Base-by-base conservation (phyloP, 495 filamentous ascomycete genomes). In the Hyaloscypha variabilis region DNA sequence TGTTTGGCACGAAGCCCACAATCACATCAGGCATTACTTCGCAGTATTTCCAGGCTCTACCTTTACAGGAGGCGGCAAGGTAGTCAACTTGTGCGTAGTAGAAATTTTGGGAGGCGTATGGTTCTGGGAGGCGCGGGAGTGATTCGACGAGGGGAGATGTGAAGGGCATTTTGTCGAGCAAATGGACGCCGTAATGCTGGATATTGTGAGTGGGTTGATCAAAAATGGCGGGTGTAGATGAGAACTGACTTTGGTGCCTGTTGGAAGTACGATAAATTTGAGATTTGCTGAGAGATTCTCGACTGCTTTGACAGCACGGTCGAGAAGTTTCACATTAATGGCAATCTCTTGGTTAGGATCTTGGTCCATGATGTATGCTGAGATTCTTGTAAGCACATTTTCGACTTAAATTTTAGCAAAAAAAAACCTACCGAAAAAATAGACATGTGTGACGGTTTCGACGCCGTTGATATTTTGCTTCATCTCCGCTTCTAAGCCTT, bases 11-110 rank as follows among this genome's bases (percentile, higher is more conserved):
- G 57, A 82, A 81, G 0, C 79, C 79, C 14, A 83, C 68, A 55
- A 83, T 81, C 26, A 72, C 72, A 65, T 81, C 81, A 4, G 79
- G 80, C 6, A 76, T 67, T 46, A 78, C 77, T 61, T 82, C 77
- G 61, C 74, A 79, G 73, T 74, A 81, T 30, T 65, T 75, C 81
- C 81, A 82, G 2, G 23, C 3, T 51, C 63, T 77, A 36, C 68
- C 73, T 56, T 71, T 72, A 4, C 69, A 64, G 21, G 72, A 70
- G 8, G 62, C 59, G 25, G 68, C 65, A 11, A 78, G 66, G 51
- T 61, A 69, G 66, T 75, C 72, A 39, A 71, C 62, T 64, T 76
- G 74, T 52, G 73, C 67, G 67, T 78, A 71, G 67, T 76, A 78
- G 71, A 78, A 78, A 26, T 75, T 72, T 42, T 75, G 58, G 25